Evolutionary conservation across 2,329 filamentous ascomycete species (phyloP).

Genomic region (Graphilbum ipis-grandicollis): DNA sequence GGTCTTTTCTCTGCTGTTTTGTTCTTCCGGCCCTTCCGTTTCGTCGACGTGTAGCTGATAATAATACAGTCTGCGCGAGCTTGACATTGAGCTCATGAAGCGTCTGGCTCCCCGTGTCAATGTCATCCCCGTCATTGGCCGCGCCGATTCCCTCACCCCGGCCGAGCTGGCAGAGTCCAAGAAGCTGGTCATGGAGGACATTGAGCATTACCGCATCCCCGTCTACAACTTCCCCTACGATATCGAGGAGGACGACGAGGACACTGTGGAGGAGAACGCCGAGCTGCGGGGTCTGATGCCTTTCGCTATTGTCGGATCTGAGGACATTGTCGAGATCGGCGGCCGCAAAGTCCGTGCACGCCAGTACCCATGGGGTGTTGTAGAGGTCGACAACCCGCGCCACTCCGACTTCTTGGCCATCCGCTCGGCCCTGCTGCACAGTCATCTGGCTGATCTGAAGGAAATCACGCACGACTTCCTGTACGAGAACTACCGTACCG

Average conservation of each 20-base stretch:
- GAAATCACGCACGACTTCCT: constrained; percentile 99
- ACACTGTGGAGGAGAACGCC: constrained; percentile 97
- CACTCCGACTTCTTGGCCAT: constrained; percentile 98
- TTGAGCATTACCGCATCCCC: constrained; percentile 97
- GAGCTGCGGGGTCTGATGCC: constrained; percentile 96
- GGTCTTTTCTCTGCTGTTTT: constrained; percentile 14
- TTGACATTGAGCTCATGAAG: constrained; percentile 99
- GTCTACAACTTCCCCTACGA: constrained; percentile 99
- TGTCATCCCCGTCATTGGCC: constrained; percentile 96
- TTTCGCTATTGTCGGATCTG: constrained; percentile 95
- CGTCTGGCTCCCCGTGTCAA: constrained; percentile 95
- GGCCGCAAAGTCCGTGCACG: constrained; percentile 83
- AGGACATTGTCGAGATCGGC: constrained; percentile 87
- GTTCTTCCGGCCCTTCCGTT: too few species aligned
- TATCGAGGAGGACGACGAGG: constrained; percentile 97
- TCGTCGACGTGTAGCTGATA: too few species aligned
- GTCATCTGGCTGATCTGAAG: constrained; percentile 94
- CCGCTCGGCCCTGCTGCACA: constrained; percentile 88
- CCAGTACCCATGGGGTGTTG: constrained; percentile 97
- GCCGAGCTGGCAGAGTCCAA: constrained; percentile 96
- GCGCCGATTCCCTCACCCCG: constrained; percentile 92
- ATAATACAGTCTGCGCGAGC: constrained; percentile 79
- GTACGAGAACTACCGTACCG: constrained; percentile 99
- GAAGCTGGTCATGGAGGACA: constrained; percentile 99
- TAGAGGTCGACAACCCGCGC: constrained; percentile 97